Conservation (phyloP, 1,284 basidiomycete genomes). For the Inonotus obliquus region DNA sequence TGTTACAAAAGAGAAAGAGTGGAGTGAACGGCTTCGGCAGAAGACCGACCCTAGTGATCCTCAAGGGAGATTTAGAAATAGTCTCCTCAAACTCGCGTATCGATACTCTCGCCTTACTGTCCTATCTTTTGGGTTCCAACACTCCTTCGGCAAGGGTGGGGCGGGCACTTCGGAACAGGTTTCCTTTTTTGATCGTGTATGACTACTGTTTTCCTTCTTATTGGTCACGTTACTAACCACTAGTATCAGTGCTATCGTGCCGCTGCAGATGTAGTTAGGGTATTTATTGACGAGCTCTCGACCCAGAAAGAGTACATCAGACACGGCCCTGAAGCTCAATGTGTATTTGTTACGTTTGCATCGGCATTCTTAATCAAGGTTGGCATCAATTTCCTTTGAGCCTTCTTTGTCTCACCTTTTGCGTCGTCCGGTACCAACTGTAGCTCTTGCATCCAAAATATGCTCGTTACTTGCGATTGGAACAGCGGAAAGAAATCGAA, state of each 20-base stretch:
- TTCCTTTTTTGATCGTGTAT: constrained; percentile 61
- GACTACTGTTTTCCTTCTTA: constrained; percentile 26
- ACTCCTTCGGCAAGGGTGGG: constrained; percentile 54
- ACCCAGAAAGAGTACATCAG: constrained; percentile 53
- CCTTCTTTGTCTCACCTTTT: background rate
- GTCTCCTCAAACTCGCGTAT: constrained; percentile 58
- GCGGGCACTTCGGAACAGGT: constrained; percentile 43
- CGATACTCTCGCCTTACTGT: constrained; percentile 66
- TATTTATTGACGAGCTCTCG: constrained; percentile 59
- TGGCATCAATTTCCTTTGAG: constrained; percentile 16
- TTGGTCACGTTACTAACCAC: background rate
- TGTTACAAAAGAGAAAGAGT: constrained; percentile 45
- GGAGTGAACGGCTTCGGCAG: constrained; percentile 45
- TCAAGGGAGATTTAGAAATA: constrained; percentile 56
- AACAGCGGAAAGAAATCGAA: constrained; percentile 57
- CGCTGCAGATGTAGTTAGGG: constrained; percentile 55
- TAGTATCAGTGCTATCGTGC: constrained; percentile 21
- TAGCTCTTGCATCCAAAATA: constrained; percentile 74
- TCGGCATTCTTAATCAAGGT: constrained; percentile 78
- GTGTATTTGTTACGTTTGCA: constrained; percentile 81
- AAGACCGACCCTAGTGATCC: constrained; percentile 46
- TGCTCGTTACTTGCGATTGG: constrained; percentile 47
- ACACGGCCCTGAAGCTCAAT: constrained; percentile 79
- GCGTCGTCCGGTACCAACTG: background rate
- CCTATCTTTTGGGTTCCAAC: constrained; percentile 73